These are phyloP conservation scores for Sclerotinia borealis DNA, from an alignment of 2,329 filamentous ascomycete species.

Conservation along the genomic window DNA sequence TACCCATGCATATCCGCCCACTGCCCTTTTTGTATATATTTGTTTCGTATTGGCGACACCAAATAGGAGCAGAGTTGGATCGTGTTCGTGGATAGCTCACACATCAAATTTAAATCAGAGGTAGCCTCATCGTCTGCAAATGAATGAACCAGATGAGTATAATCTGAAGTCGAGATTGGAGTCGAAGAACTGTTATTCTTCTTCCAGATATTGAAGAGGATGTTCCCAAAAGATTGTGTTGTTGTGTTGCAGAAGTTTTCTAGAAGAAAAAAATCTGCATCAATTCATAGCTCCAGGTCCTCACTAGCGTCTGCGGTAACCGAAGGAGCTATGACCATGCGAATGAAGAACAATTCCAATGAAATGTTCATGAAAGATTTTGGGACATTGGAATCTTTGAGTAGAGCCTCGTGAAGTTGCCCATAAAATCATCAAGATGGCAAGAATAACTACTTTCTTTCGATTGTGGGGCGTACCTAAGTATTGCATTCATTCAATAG, in stretches of 20 bases:
- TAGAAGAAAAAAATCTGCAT: neutral
- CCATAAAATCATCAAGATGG: neutral
- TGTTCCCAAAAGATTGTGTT: neutral
- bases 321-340: conserved; percentile 4
- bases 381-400: neutral
- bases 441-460: neutral
- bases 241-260: neutral
- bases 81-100: neutral
- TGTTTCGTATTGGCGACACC: neutral
- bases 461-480: neutral
- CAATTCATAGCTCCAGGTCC: neutral
- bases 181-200: neutral
- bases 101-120: neutral
- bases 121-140: neutral
- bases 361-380: neutral
- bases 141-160: neutral
- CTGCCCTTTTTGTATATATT: neutral
- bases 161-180: neutral
- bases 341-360: neutral
- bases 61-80: neutral
- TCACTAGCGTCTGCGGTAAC: neutral
- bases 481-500: neutral
- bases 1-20: neutral
- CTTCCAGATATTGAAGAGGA: neutral
- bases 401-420: neutral